Evolutionary conservation across 2,329 filamentous ascomycete genomes (phyloP).

Genomic region (Neonectria faginata): DNA sequence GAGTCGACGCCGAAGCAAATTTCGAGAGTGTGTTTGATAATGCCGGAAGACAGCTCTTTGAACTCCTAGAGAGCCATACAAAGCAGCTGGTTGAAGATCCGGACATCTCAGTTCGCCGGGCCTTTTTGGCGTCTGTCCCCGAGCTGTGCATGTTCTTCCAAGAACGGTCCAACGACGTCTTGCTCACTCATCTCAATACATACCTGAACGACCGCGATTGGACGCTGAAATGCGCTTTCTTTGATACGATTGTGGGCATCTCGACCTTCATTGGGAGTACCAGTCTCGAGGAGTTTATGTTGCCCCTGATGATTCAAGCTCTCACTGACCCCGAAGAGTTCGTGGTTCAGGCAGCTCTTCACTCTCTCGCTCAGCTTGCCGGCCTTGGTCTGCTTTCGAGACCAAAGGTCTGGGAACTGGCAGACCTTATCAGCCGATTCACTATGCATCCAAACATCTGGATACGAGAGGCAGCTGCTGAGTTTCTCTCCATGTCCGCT

Average conservation of each 20-base stretch:
- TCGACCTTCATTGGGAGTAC: constrained; percentile 89
- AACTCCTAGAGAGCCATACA: constrained; percentile 87
- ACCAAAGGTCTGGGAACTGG: constrained; percentile 86
- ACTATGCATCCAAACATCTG: constrained; percentile 94
- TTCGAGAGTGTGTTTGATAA: constrained; percentile 90
- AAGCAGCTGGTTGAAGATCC: constrained; percentile 90
- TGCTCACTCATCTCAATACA: constrained; percentile 94
- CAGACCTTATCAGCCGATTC: constrained; percentile 85
- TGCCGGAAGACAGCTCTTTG: constrained; percentile 83
- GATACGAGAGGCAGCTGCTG: constrained; percentile 90
- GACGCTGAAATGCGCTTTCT: constrained; percentile 96
- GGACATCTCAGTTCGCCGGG: constrained; percentile 86
- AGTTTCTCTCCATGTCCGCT: constrained; percentile 83
- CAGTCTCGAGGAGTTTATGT: constrained; percentile 92
- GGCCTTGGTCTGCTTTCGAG: constrained; percentile 88
- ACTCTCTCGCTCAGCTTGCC: constrained; percentile 89
- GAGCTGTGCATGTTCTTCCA: constrained; percentile 96
- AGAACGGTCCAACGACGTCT: constrained; percentile 92
- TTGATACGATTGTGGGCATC: constrained; percentile 94
- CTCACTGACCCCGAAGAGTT: constrained; percentile 93
- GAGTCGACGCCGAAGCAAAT: constrained; percentile 72
- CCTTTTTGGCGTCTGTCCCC: constrained; percentile 91
- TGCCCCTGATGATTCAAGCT: constrained; percentile 95
- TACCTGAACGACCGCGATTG: constrained; percentile 97
- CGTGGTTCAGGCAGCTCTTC: constrained; percentile 89